Evolutionary conservation across 2,329 filamentous ascomycete species (phyloP).

Genomic region (Dendryphion nanum): DNA sequence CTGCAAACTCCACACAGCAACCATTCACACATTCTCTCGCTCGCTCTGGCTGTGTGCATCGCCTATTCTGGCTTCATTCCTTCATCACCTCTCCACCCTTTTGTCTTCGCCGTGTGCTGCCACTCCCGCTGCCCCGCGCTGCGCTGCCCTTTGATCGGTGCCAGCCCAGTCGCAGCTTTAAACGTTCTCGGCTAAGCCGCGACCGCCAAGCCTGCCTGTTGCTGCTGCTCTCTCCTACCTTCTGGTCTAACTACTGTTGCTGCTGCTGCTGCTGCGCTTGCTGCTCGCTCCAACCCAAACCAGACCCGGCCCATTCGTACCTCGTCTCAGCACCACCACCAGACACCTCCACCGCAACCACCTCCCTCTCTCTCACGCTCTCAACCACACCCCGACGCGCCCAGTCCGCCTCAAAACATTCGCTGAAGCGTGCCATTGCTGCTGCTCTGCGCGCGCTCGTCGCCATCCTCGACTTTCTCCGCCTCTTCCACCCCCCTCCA

Average conservation of each 20-base stretch:
- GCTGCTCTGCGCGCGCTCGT: slow-evolving; percentile 22
- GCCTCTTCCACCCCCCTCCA: slow-evolving; percentile 6
- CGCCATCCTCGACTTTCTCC: slow-evolving; percentile 14
- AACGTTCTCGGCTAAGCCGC: slow-evolving; percentile 28
- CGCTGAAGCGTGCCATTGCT: slow-evolving; percentile 33
- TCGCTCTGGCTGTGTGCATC: no score
- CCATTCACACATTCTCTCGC: not conserved
- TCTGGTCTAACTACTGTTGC: no score
- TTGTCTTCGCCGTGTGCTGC: no score
- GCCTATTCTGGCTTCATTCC: no score
- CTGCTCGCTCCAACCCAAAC: no score
- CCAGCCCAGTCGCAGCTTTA: slow-evolving; percentile 14
- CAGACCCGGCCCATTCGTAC: slow-evolving; percentile 26
- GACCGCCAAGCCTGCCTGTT: no score
- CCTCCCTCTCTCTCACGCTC: slow-evolving; percentile 5
- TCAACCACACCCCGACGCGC: slow-evolving; percentile 12
- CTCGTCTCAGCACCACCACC: slow-evolving; percentile 24
- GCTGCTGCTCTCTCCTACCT: no score
- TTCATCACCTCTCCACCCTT: not conserved
- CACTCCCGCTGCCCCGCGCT: slow-evolving; percentile 1
- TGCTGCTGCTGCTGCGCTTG: no score
- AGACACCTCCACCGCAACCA: slow-evolving; percentile 9
- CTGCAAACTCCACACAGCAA: not conserved
- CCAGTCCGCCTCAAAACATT: slow-evolving; percentile 6
- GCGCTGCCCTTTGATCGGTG: not conserved